These are phyloP conservation scores for Metschnikowia bowlesiae DNA, from an alignment of 805 yeast species.

Conservation along the genomic window DNA sequence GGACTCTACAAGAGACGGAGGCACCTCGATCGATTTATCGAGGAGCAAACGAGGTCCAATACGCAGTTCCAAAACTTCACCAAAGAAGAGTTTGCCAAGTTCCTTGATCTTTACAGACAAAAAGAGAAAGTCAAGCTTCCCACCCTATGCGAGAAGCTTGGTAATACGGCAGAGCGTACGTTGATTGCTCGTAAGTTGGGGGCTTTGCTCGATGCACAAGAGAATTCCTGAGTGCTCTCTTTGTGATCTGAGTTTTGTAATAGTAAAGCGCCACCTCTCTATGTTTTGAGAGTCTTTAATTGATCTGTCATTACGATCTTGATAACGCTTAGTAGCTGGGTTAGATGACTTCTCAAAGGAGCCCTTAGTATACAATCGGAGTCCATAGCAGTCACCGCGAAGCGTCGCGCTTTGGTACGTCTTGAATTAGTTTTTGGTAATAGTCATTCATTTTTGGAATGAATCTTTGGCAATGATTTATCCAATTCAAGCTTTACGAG, in stretches of 20 bases:
- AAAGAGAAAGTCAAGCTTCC: not conserved
- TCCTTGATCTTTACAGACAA: not conserved
- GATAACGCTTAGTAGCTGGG: no score
- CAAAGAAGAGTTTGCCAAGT: not conserved
- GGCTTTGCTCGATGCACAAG: not conserved
- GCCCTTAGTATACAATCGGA: no score
- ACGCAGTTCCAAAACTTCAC: not conserved
- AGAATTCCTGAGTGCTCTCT: not conserved
- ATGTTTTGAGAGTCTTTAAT: no score
- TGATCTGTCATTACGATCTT: no score
- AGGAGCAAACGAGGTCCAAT: not conserved
- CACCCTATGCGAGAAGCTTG: not conserved
- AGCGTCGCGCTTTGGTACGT: no score
- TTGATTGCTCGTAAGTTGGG: not conserved
- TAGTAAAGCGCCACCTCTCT: no score
- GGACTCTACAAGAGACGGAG: constrained; percentile 1
- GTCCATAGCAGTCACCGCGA: no score
- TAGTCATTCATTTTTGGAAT: no score
- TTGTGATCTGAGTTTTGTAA: not conserved
- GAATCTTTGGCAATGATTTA: no score
- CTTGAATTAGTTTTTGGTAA: no score
- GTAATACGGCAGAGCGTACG: not conserved
- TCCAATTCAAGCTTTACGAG: no score
- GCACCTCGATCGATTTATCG: not conserved
- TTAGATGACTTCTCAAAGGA: no score